Conservation (phyloP, 1,284 basidiomycete species). For the Cronartium quercuum region DNA sequence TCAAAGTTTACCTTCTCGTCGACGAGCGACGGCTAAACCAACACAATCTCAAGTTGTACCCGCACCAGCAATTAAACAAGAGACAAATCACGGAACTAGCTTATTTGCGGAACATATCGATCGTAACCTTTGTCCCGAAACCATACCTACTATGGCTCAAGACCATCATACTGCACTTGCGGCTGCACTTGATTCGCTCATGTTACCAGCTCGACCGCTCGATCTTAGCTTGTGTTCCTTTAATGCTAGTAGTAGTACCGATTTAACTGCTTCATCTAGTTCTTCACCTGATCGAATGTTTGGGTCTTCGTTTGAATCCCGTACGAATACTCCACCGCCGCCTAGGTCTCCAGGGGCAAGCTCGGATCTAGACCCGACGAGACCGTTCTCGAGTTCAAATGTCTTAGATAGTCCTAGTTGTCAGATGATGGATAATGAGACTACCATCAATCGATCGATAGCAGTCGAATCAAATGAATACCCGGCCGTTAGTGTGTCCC, state of each 20-base stretch:
- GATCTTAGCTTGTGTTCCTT: neutral
- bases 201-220: neutral
- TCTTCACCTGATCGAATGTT: conserved; percentile 19
- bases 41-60: neutral
- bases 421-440: no score
- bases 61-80: no score
- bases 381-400: no score
- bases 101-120: neutral
- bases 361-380: no score
- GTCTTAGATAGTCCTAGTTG: no score
- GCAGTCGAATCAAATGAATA: neutral
- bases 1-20: neutral
- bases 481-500: neutral
- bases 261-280: conserved; percentile 5
- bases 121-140: neutral
- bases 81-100: neutral
- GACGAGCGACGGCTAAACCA: neutral
- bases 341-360: conserved; percentile 19
- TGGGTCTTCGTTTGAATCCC: conserved; percentile 5
- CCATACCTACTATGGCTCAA: neutral
- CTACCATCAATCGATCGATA: neutral
- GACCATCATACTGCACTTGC: neutral
- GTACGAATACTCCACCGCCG: neutral
- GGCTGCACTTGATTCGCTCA: neutral
- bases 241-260: neutral